phyloP scores from a whole-genome alignment of 2,329 filamentous ascomycete genomes.

The Cylindrodendrum hubeiense region DNA sequence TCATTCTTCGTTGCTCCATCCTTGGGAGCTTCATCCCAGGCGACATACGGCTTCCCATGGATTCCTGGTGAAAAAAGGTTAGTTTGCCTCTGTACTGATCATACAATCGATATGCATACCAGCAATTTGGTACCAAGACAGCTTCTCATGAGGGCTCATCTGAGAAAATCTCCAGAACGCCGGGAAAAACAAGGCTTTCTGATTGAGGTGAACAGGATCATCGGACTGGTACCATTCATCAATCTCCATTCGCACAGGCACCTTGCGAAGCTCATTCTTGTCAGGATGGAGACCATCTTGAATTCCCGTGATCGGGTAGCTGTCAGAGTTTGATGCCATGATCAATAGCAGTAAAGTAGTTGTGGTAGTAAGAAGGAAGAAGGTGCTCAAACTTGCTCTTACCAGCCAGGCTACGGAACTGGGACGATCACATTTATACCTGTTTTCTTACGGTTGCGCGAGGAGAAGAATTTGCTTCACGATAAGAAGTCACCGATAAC shows the following conservation, averaged over 20 bases:
- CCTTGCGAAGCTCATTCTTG: background rate
- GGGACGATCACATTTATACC: no score
- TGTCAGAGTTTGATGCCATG: background rate
- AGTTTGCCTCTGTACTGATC: no score
- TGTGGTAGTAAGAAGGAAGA: no score
- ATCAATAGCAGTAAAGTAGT: no score
- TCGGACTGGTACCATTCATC: slow-evolving; percentile 5
- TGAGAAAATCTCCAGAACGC: slow-evolving; percentile 6
- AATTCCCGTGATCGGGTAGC: slow-evolving; percentile 7
- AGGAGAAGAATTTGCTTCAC: no score
- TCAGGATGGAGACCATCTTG: background rate
- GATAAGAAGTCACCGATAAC: no score
- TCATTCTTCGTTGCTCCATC: background rate
- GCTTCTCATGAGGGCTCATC: background rate
- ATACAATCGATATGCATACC: background rate
- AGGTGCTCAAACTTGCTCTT: no score
- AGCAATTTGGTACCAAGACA: slow-evolving; percentile 11
- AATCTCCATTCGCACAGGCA: slow-evolving; percentile 2
- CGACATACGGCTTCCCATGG: background rate
- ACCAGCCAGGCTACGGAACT: no score
- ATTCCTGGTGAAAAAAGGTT: background rate
- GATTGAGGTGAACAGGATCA: background rate
- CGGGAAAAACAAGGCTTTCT: background rate
- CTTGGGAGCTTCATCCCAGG: background rate
- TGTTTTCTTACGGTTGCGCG: no score